A percentile compares a stretch with the other conserved stretches of the same genome.
These are phyloP conservation scores for Rhizoclosmatium globosum DNA, from an alignment of 192 early-diverging fungal genomes.

Conservation along the genomic window DNA sequence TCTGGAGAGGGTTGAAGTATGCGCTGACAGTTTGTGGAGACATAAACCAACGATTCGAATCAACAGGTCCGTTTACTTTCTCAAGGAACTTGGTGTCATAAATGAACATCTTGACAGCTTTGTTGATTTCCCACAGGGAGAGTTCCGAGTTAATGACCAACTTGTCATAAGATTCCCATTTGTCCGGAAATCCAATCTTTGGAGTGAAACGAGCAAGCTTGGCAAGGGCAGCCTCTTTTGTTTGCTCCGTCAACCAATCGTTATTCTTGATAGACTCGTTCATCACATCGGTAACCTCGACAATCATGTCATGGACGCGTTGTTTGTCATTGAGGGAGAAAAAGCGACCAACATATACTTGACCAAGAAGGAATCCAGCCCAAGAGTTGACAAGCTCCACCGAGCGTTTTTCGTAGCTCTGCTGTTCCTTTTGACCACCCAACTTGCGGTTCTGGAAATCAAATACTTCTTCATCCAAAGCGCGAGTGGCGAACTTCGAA, in stretches of 20 bases:
- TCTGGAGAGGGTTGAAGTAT: constrained; percentile 43
- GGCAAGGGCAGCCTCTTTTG: constrained; percentile 37
- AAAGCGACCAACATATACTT: constrained; percentile 23
- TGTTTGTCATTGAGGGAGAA: constrained; percentile 13
- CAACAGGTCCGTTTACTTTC: constrained; percentile 35
- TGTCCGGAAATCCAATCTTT: constrained; percentile 52
- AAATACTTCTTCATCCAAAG: constrained; percentile 20
- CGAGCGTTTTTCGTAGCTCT: constrained; percentile 23
- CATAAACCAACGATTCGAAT: constrained; percentile 44
- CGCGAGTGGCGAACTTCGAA: neutral
- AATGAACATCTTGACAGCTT: constrained; percentile 12
- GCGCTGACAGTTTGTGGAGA: constrained; percentile 48
- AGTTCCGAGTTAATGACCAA: neutral
- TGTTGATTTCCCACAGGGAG: constrained; percentile 22
- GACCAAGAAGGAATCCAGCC: constrained; percentile 17
- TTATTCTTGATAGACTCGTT: constrained; percentile 10
- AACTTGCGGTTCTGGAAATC: constrained; percentile 28
- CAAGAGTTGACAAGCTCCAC: constrained; percentile 13
- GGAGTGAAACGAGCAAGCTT: constrained; percentile 39
- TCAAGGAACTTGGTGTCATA: neutral
- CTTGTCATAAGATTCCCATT: constrained; percentile 35
- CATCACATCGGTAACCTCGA: constrained; percentile 22
- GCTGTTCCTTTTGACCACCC: constrained; percentile 26
- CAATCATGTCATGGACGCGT: constrained; percentile 22
- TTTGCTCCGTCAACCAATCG: constrained; percentile 37